Evolutionary conservation across 768 basidiomycete species (phyloP).

Genomic region (Cubamyces sp.): DNA sequence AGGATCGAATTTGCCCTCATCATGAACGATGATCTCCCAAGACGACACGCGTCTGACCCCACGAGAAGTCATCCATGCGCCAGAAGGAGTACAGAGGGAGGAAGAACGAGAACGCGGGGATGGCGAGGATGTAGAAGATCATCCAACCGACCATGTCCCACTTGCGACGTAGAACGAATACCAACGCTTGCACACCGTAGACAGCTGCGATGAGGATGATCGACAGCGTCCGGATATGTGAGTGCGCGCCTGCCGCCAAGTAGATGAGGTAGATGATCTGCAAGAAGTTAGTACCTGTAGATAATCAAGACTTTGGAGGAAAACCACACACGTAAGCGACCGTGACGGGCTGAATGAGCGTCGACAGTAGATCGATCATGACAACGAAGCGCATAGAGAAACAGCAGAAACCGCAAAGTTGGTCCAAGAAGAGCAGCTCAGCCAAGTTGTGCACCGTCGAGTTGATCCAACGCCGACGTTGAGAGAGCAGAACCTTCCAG

Average conservation of each 20-base stretch:
- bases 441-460: slow-evolving; percentile 97
- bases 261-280: slow-evolving; percentile 91
- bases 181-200: slow-evolving; percentile 83
- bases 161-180: slow-evolving; percentile 90
- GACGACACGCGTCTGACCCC: slow-evolving; percentile 92
- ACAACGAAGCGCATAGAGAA: slow-evolving; percentile 99
- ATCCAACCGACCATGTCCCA: slow-evolving; percentile 99
- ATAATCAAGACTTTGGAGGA: background rate
- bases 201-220: slow-evolving; percentile 93
- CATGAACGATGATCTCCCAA: slow-evolving; percentile 91
- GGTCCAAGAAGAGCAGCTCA: slow-evolving; percentile 89
- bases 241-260: slow-evolving; percentile 66
- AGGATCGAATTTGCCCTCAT: slow-evolving; percentile 97
- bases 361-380: slow-evolving; percentile 93
- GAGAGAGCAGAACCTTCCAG: slow-evolving; percentile 91
- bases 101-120: slow-evolving; percentile 92
- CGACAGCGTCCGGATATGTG: slow-evolving; percentile 77
- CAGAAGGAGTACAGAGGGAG: slow-evolving; percentile 96
- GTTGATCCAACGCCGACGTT: slow-evolving; percentile 99
- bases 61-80: slow-evolving; percentile 97
- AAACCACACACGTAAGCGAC: slow-evolving; percentile 82
- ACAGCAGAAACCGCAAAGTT: slow-evolving; percentile 96
- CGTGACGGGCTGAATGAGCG: slow-evolving; percentile 82
- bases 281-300: slow-evolving; percentile 22
- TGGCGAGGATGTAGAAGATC: slow-evolving; percentile 93